Evolutionary conservation across 169 alveolate species (phyloP), one percentile per base, ranked within the genome.

Genomic region (Plasmodium inui): DNA sequence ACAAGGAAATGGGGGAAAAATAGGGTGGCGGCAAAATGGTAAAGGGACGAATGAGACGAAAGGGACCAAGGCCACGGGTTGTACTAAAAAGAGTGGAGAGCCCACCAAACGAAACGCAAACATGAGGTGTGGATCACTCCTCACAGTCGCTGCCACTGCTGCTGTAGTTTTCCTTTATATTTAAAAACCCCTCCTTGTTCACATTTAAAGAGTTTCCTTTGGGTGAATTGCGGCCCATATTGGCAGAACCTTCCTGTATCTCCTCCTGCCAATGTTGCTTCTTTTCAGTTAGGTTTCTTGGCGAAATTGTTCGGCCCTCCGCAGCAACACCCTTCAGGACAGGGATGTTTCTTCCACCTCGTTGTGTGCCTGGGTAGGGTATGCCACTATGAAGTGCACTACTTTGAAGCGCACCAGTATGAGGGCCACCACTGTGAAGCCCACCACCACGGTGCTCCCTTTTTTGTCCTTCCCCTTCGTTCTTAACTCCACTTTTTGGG

Each of bases 131-230:
- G 17, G 30, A 1, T 32, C 79, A 84, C 32, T 73, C 10, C 7
- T 37, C 83, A n/a, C 74, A 30, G 5, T 57, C 84, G 61, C 93
- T 85, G 8, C 37, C 76, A 22, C 85, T 74, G 57, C 93, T 84
- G 61, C 85, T 84, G 50, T 26, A 85, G 32, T 55, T 74, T 55
- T 85, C 93, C 41, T 55, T 28, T 73, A 85, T 85, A 22, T 85
- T 85, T 17, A 85, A 83, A 17, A 85, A 55, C 19, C 93, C 93
- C 39, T 85, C 86, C n/a, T 85, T 34, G 76, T 85, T 85, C 19
- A 85, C 84, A 74, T 85, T 85, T 67, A 85, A 85, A 1, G 84
- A n/a, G 73, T 44, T 84, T 6, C 17, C 19, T 4, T 12, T 84
- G 22, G 34, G 10, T 0, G 28, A 67, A 28, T 67, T 67, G 7